Evolutionary conservation across 805 yeast genomes (phyloP).

Genomic region (Yueomyces sinensis): DNA sequence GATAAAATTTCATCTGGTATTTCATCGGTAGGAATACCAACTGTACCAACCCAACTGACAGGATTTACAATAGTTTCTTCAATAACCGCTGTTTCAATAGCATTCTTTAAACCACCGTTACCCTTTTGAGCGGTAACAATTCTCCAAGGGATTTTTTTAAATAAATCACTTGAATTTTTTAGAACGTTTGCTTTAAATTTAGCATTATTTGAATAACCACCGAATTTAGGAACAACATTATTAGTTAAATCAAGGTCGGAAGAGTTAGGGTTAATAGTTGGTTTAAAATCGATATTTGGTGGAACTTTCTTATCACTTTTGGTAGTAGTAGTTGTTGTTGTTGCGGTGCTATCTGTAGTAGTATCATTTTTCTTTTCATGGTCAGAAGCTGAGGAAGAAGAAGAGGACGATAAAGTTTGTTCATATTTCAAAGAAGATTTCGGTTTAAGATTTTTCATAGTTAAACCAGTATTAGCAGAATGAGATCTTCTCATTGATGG

Average conservation of each 20-base stretch:
- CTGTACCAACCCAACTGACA: slow-evolving; percentile 75
- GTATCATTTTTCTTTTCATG: too few species aligned
- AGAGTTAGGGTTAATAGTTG: background rate
- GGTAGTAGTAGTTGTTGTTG: slow-evolving; percentile 1
- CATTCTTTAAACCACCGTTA: slow-evolving; percentile 81
- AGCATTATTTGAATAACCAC: slow-evolving; percentile 60
- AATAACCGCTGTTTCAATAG: slow-evolving; percentile 48
- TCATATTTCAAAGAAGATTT: background rate
- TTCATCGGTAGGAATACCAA: slow-evolving; percentile 83
- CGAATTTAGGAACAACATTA: slow-evolving; percentile 36
- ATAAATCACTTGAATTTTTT: slow-evolving; percentile 24
- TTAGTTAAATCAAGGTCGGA: slow-evolving; percentile 3
- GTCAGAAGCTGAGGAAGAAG: background rate
- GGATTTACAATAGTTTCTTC: slow-evolving; percentile 26
- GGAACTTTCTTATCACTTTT: background rate
- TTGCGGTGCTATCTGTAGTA: background rate
- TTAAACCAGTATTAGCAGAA: background rate
- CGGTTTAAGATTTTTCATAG: too few species aligned
- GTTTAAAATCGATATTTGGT: background rate
- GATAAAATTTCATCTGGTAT: slow-evolving; percentile 44
- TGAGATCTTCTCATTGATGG: slow-evolving; percentile 2
- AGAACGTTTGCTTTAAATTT: slow-evolving; percentile 30
- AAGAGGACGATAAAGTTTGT: background rate
- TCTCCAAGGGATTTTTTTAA: slow-evolving; percentile 52
- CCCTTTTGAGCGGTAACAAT: slow-evolving; percentile 61